Evolutionary conservation across 2,329 filamentous ascomycete species (phyloP).

Genomic region (Xylariales sp.): DNA sequence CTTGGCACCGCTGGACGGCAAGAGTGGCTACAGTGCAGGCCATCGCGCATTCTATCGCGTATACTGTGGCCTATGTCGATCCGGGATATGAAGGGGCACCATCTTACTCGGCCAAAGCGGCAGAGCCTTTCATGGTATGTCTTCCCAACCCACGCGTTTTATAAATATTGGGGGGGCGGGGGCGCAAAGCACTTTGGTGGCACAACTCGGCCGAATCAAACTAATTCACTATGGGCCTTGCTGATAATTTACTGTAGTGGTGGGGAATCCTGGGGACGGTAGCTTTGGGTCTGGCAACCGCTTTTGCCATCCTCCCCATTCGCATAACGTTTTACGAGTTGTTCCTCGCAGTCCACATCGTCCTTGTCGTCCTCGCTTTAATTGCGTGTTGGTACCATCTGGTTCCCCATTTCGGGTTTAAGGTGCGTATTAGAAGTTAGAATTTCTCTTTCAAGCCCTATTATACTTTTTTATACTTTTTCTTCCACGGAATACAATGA

Average conservation of each 20-base stretch:
- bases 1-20: conserved; percentile 47
- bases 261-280: conserved; percentile 48
- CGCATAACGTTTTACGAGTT: conserved; percentile 48
- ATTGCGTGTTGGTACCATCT: conserved; percentile 46
- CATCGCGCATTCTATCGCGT: conserved; percentile 44
- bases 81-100: conserved; percentile 36
- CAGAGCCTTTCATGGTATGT: conserved; percentile 38
- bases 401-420: conserved; percentile 40
- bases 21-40: conserved; percentile 48
- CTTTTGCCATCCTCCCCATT: conserved; percentile 45
- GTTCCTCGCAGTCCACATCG: conserved; percentile 48
- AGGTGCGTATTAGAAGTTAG: conserved; percentile 18
- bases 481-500: neutral
- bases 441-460: neutral
- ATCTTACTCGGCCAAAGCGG: conserved; percentile 32
- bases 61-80: conserved; percentile 40
- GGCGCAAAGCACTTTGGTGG: too few species aligned
- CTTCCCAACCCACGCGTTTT: rapidly evolving
- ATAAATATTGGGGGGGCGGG: neutral
- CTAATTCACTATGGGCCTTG: neutral
- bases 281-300: conserved; percentile 43
- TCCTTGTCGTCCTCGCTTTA: conserved; percentile 45
- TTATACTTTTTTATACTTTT: neutral
- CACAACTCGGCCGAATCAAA: neutral
- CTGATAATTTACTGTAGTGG: conserved; percentile 30